Evolutionary conservation across 495 filamentous ascomycete species (phyloP).

Genomic region (Trichoderma reesei): DNA sequence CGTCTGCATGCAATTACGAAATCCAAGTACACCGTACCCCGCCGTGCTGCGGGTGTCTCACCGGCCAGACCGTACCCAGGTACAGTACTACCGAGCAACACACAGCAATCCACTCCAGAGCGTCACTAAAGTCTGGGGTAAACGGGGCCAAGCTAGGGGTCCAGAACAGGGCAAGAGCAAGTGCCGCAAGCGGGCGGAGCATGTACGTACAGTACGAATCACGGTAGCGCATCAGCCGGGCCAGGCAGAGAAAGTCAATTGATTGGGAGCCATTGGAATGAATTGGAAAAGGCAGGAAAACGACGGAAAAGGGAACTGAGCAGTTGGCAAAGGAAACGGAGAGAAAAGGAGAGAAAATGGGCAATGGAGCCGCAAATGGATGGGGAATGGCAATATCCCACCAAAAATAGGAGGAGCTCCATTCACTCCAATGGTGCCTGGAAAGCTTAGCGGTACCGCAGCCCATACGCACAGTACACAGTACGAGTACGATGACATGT

Average conservation of each 20-base stretch:
- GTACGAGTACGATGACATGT: background rate
- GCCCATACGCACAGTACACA: too few relatives aligned
- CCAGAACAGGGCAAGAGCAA: background rate
- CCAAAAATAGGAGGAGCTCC: background rate
- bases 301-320: background rate
- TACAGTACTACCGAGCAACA: background rate
- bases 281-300: background rate
- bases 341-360: background rate
- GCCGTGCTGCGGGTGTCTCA: background rate
- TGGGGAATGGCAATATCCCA: too few relatives aligned
- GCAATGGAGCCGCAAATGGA: too few relatives aligned
- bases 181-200: background rate
- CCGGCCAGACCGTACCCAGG: background rate
- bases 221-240: background rate
- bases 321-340: background rate
- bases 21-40: constrained; percentile 6
- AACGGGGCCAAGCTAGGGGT: background rate
- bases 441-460: too few relatives aligned
- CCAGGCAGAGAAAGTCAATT: background rate
- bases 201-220: too few relatives aligned
- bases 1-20: background rate
- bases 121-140: constrained; percentile 9
- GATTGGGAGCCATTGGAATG: background rate
- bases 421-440: too few relatives aligned
- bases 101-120: background rate